Evolutionary conservation across 1,139 yeast species (phyloP).

Genomic region (Hansenula sp.): DNA sequence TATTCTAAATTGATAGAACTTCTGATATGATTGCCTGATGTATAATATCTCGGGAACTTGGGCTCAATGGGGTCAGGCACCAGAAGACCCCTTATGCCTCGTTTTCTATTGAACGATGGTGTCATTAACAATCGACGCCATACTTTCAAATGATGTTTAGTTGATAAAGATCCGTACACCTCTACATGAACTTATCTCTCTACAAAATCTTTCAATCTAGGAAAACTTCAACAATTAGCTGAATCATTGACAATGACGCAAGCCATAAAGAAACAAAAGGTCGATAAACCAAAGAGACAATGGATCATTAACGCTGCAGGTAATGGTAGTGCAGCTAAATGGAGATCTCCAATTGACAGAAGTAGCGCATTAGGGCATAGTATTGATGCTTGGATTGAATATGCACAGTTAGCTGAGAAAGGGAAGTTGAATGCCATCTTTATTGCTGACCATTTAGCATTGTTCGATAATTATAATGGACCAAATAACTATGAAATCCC

Average conservation of each 20-base stretch:
- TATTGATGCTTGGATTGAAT: constrained; percentile 35
- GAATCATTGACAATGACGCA: neutral
- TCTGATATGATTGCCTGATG: too few species aligned
- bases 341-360: constrained; percentile 39
- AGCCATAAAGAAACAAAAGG: neutral
- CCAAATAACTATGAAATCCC: constrained; percentile 18
- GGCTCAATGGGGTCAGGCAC: too few species aligned
- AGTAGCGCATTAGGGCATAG: constrained; percentile 29
- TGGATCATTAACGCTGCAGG: constrained; percentile 2
- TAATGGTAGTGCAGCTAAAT: constrained; percentile 26
- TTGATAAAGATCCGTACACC: too few species aligned
- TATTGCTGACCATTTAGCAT: constrained; percentile 38
- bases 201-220: too few species aligned
- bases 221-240: too few species aligned
- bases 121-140: too few species aligned
- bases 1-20: too few species aligned
- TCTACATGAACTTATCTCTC: too few species aligned
- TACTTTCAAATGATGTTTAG: too few species aligned
- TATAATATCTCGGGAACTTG: too few species aligned
- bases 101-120: too few species aligned
- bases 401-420: constrained; percentile 34
- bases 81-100: too few species aligned
- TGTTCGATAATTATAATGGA: constrained; percentile 37
- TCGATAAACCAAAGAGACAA: neutral
- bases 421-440: constrained; percentile 38